A percentile compares a stretch with the other conserved stretches of the same genome.
phyloP scores from a whole-genome alignment of 2,329 filamentous ascomycete genomes.

The Aspergillus pseudoterreus region DNA sequence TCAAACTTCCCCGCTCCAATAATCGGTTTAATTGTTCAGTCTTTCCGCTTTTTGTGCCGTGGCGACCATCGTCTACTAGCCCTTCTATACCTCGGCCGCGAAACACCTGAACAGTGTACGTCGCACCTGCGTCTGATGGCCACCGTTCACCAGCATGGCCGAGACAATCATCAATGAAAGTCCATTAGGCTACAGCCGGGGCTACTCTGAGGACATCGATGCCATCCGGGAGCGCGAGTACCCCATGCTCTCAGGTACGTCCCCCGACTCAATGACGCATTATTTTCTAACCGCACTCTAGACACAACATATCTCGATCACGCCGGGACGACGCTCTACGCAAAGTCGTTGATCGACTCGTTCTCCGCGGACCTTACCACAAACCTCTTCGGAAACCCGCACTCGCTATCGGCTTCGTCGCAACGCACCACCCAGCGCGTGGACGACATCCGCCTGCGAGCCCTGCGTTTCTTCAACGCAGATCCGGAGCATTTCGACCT shows the following conservation, averaged over 20 bases:
- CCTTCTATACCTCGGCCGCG: too few species aligned
- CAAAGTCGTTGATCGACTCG: slow-evolving; percentile 73
- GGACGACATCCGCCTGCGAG: slow-evolving; percentile 68
- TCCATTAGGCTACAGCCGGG: slow-evolving; percentile 20
- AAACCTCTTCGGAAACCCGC: slow-evolving; percentile 84
- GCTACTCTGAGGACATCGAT: slow-evolving; percentile 46
- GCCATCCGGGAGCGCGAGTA: slow-evolving; percentile 47
- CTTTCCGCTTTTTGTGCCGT: too few species aligned
- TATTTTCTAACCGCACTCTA: slow-evolving; percentile 30
- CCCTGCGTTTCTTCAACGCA: slow-evolving; percentile 75
- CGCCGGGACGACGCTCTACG: slow-evolving; percentile 83
- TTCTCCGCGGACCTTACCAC: slow-evolving; percentile 76
- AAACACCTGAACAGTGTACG: neutral
- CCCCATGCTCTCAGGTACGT: slow-evolving; percentile 40
- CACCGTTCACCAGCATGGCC: neutral
- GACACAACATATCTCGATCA: slow-evolving; percentile 83
- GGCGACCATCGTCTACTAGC: too few species aligned
- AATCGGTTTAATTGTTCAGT: too few species aligned
- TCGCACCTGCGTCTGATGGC: neutral
- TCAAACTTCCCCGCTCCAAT: too few species aligned
- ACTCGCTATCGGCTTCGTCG: slow-evolving; percentile 79
- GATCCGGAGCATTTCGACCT: slow-evolving; percentile 79
- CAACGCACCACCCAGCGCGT: slow-evolving; percentile 71
- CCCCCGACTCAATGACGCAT: neutral
- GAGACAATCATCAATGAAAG: slow-evolving; percentile 1